Conservation (phyloP, 257 asterid genomes). For the Solanum commersonii region DNA sequence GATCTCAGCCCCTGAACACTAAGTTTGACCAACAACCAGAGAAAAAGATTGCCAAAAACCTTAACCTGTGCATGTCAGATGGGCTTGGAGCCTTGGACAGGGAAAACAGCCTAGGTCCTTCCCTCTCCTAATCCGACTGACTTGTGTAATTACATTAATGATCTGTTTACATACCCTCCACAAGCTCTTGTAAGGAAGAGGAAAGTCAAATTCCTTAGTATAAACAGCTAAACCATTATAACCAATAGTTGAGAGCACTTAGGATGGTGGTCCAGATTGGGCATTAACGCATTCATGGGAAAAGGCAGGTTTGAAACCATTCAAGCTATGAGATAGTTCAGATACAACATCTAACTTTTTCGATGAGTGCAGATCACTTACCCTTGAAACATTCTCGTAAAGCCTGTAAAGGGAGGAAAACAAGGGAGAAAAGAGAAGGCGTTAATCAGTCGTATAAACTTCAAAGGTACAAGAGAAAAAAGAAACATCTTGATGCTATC, state of each 20-base stretch:
- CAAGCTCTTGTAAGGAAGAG: neutral
- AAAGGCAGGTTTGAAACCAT: neutral
- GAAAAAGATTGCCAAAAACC: neutral
- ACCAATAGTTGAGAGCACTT: neutral
- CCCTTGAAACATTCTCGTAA: slow-evolving; percentile 65
- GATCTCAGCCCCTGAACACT: neutral
- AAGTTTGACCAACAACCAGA: neutral
- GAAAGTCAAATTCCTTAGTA: neutral
- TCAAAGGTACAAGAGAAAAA: neutral
- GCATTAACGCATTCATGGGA: neutral
- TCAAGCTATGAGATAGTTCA: neutral
- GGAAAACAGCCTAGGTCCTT: neutral
- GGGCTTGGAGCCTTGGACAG: neutral
- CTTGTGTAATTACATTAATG: neutral
- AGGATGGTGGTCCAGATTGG: neutral
- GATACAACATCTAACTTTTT: neutral
- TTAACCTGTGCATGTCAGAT: neutral
- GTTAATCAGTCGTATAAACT: neutral
- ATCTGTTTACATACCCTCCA: neutral
- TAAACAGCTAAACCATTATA: neutral
- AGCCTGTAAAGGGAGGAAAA: slow-evolving; percentile 28
- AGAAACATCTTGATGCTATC: neutral
- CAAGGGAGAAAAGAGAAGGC: neutral
- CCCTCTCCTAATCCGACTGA: neutral
- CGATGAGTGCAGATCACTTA: slow-evolving; percentile 12